Evolutionary conservation across 129 eudicot genomes (phyloP).

Genomic region (Escallonia rubra): DNA sequence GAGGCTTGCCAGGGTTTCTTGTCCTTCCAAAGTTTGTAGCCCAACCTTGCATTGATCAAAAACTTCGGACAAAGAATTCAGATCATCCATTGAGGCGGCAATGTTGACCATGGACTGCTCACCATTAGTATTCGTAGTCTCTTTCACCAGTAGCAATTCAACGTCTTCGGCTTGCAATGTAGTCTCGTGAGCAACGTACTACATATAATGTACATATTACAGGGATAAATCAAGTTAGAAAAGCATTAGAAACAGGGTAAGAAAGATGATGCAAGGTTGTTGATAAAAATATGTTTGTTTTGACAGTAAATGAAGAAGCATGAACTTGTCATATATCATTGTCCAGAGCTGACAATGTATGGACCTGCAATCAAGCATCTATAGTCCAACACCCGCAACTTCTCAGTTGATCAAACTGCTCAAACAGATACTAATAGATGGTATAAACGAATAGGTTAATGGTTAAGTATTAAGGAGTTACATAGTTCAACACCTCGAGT

Average conservation of each 20-base stretch:
- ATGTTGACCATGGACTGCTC: background rate
- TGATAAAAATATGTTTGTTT: background rate
- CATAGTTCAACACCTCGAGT: no score
- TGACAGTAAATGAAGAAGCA: background rate
- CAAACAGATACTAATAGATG: no score
- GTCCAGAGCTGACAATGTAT: no score
- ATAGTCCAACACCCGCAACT: no score
- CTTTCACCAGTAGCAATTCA: conserved; percentile 12
- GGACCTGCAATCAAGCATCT: no score
- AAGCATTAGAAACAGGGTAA: background rate
- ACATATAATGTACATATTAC: background rate
- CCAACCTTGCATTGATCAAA: background rate
- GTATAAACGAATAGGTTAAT: no score
- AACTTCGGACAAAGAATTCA: background rate
- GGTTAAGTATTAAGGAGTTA: no score
- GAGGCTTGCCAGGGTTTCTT: conserved; percentile 16
- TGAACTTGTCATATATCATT: background rate
- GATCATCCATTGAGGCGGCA: conserved; percentile 1
- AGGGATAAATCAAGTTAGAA: background rate
- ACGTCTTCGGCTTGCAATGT: conserved; percentile 6
- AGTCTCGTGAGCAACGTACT: conserved; percentile 14
- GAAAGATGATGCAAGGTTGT: background rate
- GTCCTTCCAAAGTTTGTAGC: conserved; percentile 10
- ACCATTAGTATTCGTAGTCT: background rate
- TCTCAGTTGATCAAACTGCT: no score